Base-by-base conservation (phyloP, 2,329 filamentous ascomycete genomes). In the Arthrobotrys sphaeroides region DNA sequence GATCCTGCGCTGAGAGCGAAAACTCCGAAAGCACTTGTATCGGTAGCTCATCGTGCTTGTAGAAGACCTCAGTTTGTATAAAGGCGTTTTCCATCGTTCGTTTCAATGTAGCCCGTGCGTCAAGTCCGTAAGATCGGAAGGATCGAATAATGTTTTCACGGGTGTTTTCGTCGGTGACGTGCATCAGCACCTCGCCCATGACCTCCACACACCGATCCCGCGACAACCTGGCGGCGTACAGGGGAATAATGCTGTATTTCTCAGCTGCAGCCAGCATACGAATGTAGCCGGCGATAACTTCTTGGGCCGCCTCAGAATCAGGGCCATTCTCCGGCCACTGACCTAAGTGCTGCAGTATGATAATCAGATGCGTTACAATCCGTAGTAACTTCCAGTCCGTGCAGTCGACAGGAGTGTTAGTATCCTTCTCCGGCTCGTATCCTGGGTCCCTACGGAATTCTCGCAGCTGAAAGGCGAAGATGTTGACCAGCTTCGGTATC, bases 211-310 rank as follows among this genome's bases (percentile, higher is more conserved):
- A 86, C 77, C 90, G 87, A 10, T 88, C 84, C 5, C 85, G 84
- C 7, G 88, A 86, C 10, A 99, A 85, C 79, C 92, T 90, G 6
- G 93, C 93, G 77, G 92, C 94, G 82, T 99, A 99, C 0, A 96
- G 84, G 0, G 95, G 94, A 66, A 97, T 91, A 43, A 95, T 84
- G 77, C 94, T 90, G 73, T 91, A 88, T 65, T 95, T 88, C 33
- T 89, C 88, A 13, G 88, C 88, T 51, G 90, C 86, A 45, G 91
- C 89, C 38, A 99, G 84, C 75, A 91, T 90, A 79, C 91, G 91
- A 66, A 96, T 90, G 81, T 98, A 98, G 2, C 88, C 90, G 0
- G 91, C 89, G 61, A 97, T 85, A 51, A 94, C 88, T 79, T 91
- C 92, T 80, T 96, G 91, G 33, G 81, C 81, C 47, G 82, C 82